A percentile compares a stretch with the other conserved stretches of the same genome.
phyloP scores from a whole-genome alignment of 129 eudicot species.

The Chrysanthemum makinoi region DNA sequence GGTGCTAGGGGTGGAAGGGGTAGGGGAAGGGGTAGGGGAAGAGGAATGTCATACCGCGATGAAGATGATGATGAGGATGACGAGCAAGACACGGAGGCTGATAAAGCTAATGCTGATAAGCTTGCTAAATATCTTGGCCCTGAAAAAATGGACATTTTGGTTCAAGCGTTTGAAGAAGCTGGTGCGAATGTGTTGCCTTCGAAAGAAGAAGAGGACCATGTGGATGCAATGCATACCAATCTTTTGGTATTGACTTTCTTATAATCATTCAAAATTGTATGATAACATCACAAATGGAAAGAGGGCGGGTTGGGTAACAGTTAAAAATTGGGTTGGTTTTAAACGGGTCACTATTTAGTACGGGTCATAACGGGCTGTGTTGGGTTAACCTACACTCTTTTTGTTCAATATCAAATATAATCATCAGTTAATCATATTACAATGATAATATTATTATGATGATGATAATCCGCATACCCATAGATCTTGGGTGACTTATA shows the following conservation, averaged over 20 bases:
- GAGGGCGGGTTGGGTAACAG: background rate
- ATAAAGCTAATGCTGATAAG: slow-evolving; percentile 47
- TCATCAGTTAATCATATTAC: too few species aligned
- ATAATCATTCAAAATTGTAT: background rate
- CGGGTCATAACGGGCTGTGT: background rate
- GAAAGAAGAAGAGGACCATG: slow-evolving; percentile 41
- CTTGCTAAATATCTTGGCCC: slow-evolving; percentile 50
- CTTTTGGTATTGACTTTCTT: slow-evolving; percentile 46
- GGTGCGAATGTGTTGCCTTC: slow-evolving; percentile 53
- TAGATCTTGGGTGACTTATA: background rate
- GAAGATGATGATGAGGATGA: slow-evolving; percentile 38
- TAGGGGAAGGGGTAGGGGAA: slow-evolving; percentile 24
- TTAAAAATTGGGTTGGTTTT: background rate
- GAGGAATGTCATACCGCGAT: slow-evolving; percentile 34
- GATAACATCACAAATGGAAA: background rate
- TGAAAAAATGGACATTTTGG: slow-evolving; percentile 46
- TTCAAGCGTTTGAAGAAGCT: slow-evolving; percentile 69
- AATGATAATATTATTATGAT: too few species aligned
- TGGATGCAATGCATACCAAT: slow-evolving; percentile 71
- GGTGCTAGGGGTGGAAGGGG: slow-evolving; percentile 34
- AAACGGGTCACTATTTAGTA: background rate
- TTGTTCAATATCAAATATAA: too few species aligned
- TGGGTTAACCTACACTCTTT: background rate
- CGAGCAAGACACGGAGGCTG: slow-evolving; percentile 24
- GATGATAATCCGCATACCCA: too few species aligned